Percentiles rank a stretch among this genome's conserved stretches.
Evolutionary conservation across 2,329 filamentous ascomycete genomes (phyloP).

Genomic region (Cyphellophora attinorum): DNA sequence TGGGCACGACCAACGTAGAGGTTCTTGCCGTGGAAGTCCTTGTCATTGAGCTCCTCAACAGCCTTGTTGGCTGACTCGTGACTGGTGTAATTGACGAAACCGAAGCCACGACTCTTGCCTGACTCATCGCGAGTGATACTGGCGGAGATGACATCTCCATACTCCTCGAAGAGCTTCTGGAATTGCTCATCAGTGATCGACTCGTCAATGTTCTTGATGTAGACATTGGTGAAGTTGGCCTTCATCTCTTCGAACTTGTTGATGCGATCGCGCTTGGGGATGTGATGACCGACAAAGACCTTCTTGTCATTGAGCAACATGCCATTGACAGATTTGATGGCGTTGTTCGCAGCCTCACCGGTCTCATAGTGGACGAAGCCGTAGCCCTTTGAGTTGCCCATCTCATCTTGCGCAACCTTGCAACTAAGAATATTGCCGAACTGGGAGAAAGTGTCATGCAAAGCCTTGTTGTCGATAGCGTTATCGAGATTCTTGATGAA

Average conservation of each 20-base stretch:
- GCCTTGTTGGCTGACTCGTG: conserved; percentile 80
- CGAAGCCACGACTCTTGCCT: conserved; percentile 89
- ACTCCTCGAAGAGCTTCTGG: conserved; percentile 83
- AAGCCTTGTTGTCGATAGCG: conserved; percentile 99
- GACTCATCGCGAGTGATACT: conserved; percentile 83
- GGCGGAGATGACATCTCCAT: conserved; percentile 88
- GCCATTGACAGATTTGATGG: conserved; percentile 99
- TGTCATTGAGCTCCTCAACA: conserved; percentile 85
- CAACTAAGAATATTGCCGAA: conserved; percentile 99
- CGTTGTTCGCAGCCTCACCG: conserved; percentile 88
- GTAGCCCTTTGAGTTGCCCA: conserved; percentile 94
- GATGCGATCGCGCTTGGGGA: conserved; percentile 99
- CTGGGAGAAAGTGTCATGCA: conserved; percentile 97
- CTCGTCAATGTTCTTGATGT: conserved; percentile 91
- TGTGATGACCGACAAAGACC: conserved; percentile 98
- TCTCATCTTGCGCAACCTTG: conserved; percentile 98
- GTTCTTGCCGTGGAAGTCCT: conserved; percentile 87
- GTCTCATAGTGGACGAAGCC: conserved; percentile 99
- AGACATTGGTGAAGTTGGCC: conserved; percentile 99
- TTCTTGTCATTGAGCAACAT: conserved; percentile 99
- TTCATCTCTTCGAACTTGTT: conserved; percentile 99
- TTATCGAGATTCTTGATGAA: conserved; percentile 99
- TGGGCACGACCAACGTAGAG: conserved; percentile 96
- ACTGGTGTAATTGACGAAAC: conserved; percentile 90
- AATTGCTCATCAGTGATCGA: conserved; percentile 91